Evolutionary conservation across 2,329 filamentous ascomycete genomes (phyloP).

Genomic region (Capronia americana): DNA sequence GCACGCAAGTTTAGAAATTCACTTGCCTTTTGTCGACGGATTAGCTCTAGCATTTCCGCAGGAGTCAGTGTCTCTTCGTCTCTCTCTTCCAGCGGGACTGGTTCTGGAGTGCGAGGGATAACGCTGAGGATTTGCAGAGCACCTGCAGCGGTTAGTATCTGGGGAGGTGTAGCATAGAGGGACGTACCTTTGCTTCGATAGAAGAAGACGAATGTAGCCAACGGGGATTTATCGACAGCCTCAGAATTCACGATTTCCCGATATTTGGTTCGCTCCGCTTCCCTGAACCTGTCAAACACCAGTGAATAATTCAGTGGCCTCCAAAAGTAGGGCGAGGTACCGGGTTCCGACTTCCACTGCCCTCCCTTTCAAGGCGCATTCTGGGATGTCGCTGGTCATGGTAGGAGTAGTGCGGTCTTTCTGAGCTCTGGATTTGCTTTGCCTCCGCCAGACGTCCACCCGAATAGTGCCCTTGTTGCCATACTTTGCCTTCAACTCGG

Average conservation of each 20-base stretch:
- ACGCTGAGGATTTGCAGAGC: constrained; percentile 44
- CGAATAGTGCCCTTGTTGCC: constrained; percentile 8
- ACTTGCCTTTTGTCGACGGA: constrained; percentile 37
- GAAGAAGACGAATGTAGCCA: constrained; percentile 41
- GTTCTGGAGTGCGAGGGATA: constrained; percentile 41
- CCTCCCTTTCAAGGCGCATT: constrained; percentile 25
- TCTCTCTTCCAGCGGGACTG: constrained; percentile 39
- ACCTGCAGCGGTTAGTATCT: constrained; percentile 24
- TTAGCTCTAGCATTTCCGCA: constrained; percentile 41
- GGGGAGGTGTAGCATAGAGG: background rate
- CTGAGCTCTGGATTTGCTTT: background rate
- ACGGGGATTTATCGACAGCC: constrained; percentile 28
- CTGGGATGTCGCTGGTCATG: constrained; percentile 12
- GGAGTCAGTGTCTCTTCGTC: constrained; percentile 35
- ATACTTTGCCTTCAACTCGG: constrained; percentile 9
- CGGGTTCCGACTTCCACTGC: constrained; percentile 7
- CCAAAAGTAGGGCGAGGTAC: constrained; percentile 5
- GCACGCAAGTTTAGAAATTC: background rate
- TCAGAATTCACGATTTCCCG: background rate
- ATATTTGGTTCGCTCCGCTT: background rate
- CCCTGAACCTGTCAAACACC: background rate
- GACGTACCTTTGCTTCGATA: constrained; percentile 39
- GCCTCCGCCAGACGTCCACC: constrained; percentile 7
- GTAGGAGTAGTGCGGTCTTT: background rate
- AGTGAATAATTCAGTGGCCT: background rate